Base-by-base conservation (phyloP, 202 grass and related monocot species). In the Setaria italica region DNA sequence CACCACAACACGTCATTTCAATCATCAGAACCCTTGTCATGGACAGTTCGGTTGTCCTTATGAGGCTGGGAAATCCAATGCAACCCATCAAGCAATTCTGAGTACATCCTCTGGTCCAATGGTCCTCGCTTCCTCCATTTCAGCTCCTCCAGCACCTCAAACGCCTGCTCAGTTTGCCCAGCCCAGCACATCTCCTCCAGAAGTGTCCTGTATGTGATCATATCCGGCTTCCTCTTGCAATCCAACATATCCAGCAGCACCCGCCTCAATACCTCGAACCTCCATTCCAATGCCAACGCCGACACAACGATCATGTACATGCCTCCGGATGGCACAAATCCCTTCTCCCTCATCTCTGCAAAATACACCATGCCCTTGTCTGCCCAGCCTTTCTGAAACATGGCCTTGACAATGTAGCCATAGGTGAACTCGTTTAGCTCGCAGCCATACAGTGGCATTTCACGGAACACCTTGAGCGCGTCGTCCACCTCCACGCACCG, bases 141-240 rank as follows among this genome's bases (percentile, higher is more conserved):
- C 48, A 95, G 83, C 51, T 92, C 91, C 48, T 94, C 93, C 6
- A 95, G 91, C 81, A 92, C 71, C 62, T 88, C 50, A 63, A 95
- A 94, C 0, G 95, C 93, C 20, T 82, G 91, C 41, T 95, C 93
- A 5, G 90, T 46, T 10, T 85, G 77, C 9, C 90, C 85, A 42
- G 86, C 93, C 58, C 96, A 85, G 42, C 96, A 98, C 81, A 98
- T 77, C 77, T 88, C 96, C 86, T 98, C 96, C 25, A 98, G 65
- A 54, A 98, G 62, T 16, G 96, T 98, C 86, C 93, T 87, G 77
- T 94, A 98, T 2, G 96, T 98, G 25, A 25, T 25, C 25, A 25
- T 25, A 25, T 25, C 25, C 25, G 25, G 25, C 25, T 25, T 25
- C 25, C 25, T 25, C 25, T 25, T 25, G 25, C 25, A 25, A 25